phyloP scores from a whole-genome alignment of 2,329 filamentous ascomycete species.

The Coniochaeta sp. region DNA sequence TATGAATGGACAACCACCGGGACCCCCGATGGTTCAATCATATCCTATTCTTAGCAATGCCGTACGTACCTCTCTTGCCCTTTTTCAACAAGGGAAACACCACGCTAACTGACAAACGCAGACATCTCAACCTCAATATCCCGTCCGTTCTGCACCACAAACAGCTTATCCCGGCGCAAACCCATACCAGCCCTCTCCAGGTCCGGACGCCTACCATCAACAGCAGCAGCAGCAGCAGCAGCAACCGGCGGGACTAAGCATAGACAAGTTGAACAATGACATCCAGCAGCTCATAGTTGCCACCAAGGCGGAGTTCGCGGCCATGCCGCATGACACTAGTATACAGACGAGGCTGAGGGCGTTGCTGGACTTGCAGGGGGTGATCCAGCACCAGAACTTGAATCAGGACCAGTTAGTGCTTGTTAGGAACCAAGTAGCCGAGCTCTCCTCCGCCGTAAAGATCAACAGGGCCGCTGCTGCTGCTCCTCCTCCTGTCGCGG shows the following conservation, averaged over 20 bases:
- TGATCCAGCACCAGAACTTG: constrained; percentile 71
- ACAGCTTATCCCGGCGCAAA: constrained; percentile 21
- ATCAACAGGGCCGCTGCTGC: constrained; percentile 47
- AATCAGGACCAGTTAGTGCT: constrained; percentile 75
- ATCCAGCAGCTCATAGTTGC: constrained; percentile 70
- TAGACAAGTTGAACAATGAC: constrained; percentile 75
- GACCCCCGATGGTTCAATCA: constrained; percentile 11
- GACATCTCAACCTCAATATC: constrained; percentile 12
- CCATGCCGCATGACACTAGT: constrained; percentile 67
- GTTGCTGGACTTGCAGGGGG: constrained; percentile 74
- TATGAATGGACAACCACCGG: constrained; percentile 9
- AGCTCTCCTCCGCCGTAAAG: constrained; percentile 53
- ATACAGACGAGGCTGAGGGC: constrained; percentile 76
- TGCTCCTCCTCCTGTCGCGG: constrained; percentile 13
- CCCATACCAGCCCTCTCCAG: constrained; percentile 16
- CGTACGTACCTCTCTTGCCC: constrained; percentile 8
- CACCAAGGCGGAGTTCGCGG: constrained; percentile 66
- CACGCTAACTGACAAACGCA: constrained; percentile 4
- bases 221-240: constrained; percentile 19
- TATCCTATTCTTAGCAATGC: constrained; percentile 15
- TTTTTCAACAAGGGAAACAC: neutral
- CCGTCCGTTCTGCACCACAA: constrained; percentile 22
- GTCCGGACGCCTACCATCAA: constrained; percentile 15
- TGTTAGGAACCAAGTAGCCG: constrained; percentile 78
- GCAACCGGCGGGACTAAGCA: constrained; percentile 41